These are phyloP conservation scores for Pythium grandisporangium DNA, from an alignment of 352 stramenopile species.

Conservation along the genomic window DNA sequence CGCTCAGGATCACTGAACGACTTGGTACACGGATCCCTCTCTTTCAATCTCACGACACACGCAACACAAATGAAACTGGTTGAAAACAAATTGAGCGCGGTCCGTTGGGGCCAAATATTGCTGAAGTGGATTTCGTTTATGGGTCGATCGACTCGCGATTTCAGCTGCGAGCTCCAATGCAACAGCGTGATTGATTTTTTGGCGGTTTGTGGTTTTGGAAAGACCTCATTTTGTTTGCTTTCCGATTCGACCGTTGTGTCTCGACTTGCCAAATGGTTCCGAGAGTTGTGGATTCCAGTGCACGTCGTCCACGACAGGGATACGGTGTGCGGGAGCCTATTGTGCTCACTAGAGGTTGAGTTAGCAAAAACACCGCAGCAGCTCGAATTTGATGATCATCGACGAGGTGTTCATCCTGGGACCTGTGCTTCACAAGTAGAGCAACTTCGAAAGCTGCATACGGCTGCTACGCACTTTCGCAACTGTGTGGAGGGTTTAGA, in stretches of 20 bases:
- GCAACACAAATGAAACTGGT: slow-evolving; percentile 2
- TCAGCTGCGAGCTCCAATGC: slow-evolving; percentile 13
- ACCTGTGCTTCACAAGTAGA: slow-evolving; percentile 19
- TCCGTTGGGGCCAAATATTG: slow-evolving; percentile 4
- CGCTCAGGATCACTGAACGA: slow-evolving; percentile 3
- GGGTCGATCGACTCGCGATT: slow-evolving; percentile 4
- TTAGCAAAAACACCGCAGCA: slow-evolving; percentile 39
- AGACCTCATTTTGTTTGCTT: no score
- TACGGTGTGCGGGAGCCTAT: slow-evolving; percentile 28
- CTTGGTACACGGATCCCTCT: slow-evolving; percentile 3
- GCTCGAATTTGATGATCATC: slow-evolving; percentile 47
- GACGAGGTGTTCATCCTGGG: slow-evolving; percentile 22
- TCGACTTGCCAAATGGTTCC: no score
- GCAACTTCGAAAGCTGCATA: slow-evolving; percentile 13
- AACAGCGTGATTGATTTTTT: slow-evolving; percentile 2
- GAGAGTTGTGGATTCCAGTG: slow-evolving; percentile 22
- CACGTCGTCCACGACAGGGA: slow-evolving; percentile 39
- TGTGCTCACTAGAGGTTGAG: slow-evolving; percentile 52
- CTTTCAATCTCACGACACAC: slow-evolving; percentile 1
- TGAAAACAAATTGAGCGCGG: slow-evolving; percentile 3
- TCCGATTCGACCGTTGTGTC: no score
- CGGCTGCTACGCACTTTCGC: slow-evolving; percentile 14
- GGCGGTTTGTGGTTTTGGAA: background rate
- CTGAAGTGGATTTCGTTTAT: slow-evolving; percentile 5
- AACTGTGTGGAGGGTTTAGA: slow-evolving; percentile 26